Evolutionary conservation across 2,329 filamentous ascomycete species (phyloP).

Genomic region (Aspergillus luchuensis): DNA sequence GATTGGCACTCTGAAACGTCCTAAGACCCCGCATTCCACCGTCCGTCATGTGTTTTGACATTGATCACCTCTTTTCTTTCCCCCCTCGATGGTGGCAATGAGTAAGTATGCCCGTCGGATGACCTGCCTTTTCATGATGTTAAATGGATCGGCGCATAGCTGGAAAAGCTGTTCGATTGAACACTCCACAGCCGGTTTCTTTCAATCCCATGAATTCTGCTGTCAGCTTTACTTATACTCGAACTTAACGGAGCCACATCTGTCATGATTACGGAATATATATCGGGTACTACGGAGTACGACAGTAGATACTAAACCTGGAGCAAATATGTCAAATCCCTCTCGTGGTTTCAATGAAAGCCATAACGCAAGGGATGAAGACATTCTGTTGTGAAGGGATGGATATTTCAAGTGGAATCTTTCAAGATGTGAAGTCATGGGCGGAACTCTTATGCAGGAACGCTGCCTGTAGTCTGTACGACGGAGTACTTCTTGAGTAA

Average conservation of each 20-base stretch:
- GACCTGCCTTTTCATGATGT: not conserved
- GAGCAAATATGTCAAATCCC: not conserved
- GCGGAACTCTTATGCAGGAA: not conserved
- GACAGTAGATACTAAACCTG: too few relatives aligned
- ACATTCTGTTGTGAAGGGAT: not conserved
- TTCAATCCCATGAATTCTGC: too few relatives aligned
- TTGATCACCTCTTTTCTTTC: not conserved
- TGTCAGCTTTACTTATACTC: too few relatives aligned
- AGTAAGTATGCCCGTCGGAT: not conserved
- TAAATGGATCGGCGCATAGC: not conserved
- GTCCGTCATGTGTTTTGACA: conserved; percentile 14
- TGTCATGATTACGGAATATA: too few relatives aligned
- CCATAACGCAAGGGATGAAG: not conserved
- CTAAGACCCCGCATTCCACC: conserved; percentile 25
- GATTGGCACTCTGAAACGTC: conserved; percentile 23
- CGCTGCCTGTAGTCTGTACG: not conserved
- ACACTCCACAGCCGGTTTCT: not conserved
- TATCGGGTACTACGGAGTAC: too few relatives aligned
- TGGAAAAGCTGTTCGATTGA: not conserved
- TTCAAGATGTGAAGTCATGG: not conserved
- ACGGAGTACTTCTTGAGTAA: not conserved
- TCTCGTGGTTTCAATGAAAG: not conserved
- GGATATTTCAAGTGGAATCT: not conserved
- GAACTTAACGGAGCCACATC: too few relatives aligned
- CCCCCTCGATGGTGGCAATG: not conserved